phyloP scores from a whole-genome alignment of 768 basidiomycete genomes.

The Melanogaster broomeanus region DNA sequence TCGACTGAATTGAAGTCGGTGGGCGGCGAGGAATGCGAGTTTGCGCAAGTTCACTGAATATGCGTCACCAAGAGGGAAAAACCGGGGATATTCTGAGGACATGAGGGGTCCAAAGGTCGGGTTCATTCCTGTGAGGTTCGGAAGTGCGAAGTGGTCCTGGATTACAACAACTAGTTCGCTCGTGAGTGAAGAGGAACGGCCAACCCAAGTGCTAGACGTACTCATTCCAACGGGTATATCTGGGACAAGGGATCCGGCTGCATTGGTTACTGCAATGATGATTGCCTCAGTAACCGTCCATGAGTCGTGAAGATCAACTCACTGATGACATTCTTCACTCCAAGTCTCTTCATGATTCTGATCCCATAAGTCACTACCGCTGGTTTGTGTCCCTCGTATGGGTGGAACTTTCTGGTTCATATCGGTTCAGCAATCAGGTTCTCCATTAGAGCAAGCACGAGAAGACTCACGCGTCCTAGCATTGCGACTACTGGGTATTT shows the following conservation, averaged over 20 bases:
- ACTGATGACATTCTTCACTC: conserved; percentile 78
- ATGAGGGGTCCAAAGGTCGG: conserved; percentile 74
- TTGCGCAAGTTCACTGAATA: conserved; percentile 75
- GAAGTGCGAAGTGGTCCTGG: conserved; percentile 82
- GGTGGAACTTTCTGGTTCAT: conserved; percentile 61
- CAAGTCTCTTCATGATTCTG: conserved; percentile 74
- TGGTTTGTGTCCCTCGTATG: conserved; percentile 81
- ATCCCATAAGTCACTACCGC: conserved; percentile 76
- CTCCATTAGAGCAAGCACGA: not conserved
- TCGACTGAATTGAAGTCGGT: conserved; percentile 53
- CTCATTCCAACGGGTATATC: conserved; percentile 78
- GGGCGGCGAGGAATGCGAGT: conserved; percentile 69
- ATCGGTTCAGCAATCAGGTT: conserved; percentile 3
- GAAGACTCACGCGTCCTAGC: conserved; percentile 76
- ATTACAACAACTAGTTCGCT: conserved; percentile 68
- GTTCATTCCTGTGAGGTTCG: conserved; percentile 75
- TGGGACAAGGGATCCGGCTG: conserved; percentile 80
- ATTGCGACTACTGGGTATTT: conserved; percentile 86
- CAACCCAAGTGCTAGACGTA: conserved; percentile 35
- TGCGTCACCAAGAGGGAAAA: conserved; percentile 82
- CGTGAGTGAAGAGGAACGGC: conserved; percentile 8
- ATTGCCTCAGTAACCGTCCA: conserved; percentile 1
- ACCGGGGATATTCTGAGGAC: conserved; percentile 64
- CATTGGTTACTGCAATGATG: conserved; percentile 72
- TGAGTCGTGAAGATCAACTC: conserved; percentile 26